Base-by-base conservation (phyloP, 2,329 filamentous ascomycete genomes). In the Pyrenophora teres region DNA sequence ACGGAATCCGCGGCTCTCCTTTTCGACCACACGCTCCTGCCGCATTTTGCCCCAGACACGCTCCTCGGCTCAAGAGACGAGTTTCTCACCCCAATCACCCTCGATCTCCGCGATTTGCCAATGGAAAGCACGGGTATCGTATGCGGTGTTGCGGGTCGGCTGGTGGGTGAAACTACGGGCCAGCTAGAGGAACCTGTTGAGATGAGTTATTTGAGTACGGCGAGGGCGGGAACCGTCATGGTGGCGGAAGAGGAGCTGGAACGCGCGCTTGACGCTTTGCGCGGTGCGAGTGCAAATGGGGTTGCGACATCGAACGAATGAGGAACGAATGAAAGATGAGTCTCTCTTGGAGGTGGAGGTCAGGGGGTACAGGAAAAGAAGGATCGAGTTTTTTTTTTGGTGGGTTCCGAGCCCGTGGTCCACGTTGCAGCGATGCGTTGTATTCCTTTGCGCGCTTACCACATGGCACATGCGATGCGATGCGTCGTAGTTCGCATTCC, bases 71-170 rank as follows among this genome's bases (percentile, higher is more conserved):
- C 87, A 54, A 89, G 84, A 40, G 86, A 86, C 46, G 86, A 86
- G 59, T 85, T 84, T 52, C 80, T 92, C 30, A 85, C 95, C 1
- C 92, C 94, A 1, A 94, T 99, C 62, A 93, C 92, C 52, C 81
- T 99, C 3, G 91, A 97, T 64, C 81, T 99, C 21, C 85, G 84
- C 16, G 85, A 85, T 36, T 78, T 97, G 35, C 90, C 93, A 0
- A 81, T 93, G 36, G 91, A 96, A 72, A 92, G 91, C 6, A 96
- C 92, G 0, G 93, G 93, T 18, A 97, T 99, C 51, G 91, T 99
- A 3, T 97, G 92, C 62, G 93, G 94, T 23, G 90, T 99, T 2
- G 92, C 93, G 0, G 90, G 92, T 21, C 83, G 86, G 47, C 79
- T 97, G 23, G 88, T 92, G 0, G 85, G 89, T 42, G 89, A 89